Percentiles rank a stretch among this genome's conserved stretches.
Evolutionary conservation across 2,329 filamentous ascomycete species (phyloP).

Genomic region (Claviceps quebecensis): DNA sequence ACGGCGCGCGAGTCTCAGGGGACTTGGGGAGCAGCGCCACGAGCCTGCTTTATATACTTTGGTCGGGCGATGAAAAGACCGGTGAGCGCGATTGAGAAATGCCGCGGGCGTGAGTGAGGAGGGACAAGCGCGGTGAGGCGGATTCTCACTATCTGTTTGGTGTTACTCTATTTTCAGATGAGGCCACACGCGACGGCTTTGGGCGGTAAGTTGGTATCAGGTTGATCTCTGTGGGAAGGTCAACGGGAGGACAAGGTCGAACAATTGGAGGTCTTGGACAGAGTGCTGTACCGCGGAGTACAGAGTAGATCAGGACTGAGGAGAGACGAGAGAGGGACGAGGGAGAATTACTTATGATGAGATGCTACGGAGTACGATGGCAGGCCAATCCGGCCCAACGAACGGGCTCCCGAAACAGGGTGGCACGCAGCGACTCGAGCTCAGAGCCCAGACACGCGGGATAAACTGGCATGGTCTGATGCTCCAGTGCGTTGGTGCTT

Average conservation of each 20-base stretch:
- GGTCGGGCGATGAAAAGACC: not conserved
- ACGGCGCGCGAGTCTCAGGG: constrained; percentile 5
- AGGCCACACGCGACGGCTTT: not conserved
- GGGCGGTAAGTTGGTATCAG: constrained; percentile 4
- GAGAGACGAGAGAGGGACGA: not conserved
- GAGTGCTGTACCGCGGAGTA: constrained; percentile 4
- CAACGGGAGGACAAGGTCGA: not conserved
- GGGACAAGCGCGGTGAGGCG: constrained; percentile 5
- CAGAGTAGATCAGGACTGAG: not conserved
- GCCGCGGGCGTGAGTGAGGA: constrained; percentile 3
- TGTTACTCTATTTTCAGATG: constrained; percentile 1
- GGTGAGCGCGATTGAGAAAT: constrained; percentile 6
- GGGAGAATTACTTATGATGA: not conserved
- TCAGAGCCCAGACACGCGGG: not conserved
- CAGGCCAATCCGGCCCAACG: not conserved
- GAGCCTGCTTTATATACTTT: constrained; percentile 7
- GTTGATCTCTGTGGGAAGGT: constrained; percentile 1
- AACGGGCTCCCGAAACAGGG: not conserved
- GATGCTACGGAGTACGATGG: constrained; percentile 1
- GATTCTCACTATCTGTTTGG: not conserved
- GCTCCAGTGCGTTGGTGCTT: no score
- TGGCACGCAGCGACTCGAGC: not conserved
- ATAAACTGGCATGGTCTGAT: not conserved
- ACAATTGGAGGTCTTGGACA: not conserved
- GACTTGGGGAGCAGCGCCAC: constrained; percentile 1